Conservation (phyloP, 2,329 filamentous ascomycete genomes). For the Aspergillus sp. region DNA sequence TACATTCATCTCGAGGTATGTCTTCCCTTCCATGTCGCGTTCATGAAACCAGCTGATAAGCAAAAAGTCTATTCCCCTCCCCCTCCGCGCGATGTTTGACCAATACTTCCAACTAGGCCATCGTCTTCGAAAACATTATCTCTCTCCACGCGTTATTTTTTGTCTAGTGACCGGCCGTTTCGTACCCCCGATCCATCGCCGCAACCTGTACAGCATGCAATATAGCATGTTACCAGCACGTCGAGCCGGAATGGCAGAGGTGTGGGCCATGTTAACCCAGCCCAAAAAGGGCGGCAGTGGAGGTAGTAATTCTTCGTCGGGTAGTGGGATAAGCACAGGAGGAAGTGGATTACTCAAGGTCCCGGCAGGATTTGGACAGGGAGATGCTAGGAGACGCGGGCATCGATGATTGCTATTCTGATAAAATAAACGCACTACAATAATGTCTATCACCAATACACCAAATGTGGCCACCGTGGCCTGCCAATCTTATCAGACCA, state of each 20-base stretch:
- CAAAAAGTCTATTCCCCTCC: conserved; percentile 71
- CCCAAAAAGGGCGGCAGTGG: conserved; percentile 25
- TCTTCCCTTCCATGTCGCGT: not conserved
- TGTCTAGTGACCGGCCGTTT: conserved; percentile 86
- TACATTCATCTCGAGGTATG: conserved; percentile 78
- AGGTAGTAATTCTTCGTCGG: conserved; percentile 17
- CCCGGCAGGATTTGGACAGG: conserved; percentile 25
- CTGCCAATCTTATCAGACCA: conserved; percentile 3
- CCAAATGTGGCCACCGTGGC: too few species aligned
- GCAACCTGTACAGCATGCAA: conserved; percentile 90
- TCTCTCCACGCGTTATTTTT: conserved; percentile 79
- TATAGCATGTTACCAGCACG: conserved; percentile 93
- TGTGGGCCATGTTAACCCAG: conserved; percentile 69
- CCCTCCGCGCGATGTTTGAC: conserved; percentile 89
- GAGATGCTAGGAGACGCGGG: conserved; percentile 26
- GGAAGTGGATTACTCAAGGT: conserved; percentile 27
- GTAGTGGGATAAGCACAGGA: conserved; percentile 17
- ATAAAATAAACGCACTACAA: not conserved
- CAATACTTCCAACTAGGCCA: conserved; percentile 94
- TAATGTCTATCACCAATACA: not conserved
- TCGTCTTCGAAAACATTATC: conserved; percentile 89
- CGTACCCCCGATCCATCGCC: conserved; percentile 88
- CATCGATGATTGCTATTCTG: conserved; percentile 20
- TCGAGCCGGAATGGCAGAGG: conserved; percentile 71
- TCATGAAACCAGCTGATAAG: conserved; percentile 8